phyloP scores from a whole-genome alignment of 2,329 filamentous ascomycete genomes.

The Beauveria caledonica region DNA sequence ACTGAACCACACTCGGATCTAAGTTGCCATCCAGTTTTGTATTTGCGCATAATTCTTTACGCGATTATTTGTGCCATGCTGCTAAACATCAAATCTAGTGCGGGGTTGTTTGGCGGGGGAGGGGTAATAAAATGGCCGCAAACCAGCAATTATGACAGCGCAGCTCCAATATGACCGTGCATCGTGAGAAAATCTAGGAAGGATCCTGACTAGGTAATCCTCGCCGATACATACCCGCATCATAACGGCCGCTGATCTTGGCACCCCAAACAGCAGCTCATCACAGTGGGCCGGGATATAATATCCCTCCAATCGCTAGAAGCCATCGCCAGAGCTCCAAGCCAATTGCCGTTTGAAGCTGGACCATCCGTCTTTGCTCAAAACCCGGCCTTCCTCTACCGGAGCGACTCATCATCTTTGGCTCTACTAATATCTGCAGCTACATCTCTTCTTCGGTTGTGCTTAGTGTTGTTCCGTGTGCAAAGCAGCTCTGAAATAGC shows the following conservation, averaged over 20 bases:
- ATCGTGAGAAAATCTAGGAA: too few species aligned
- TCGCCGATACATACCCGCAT: neutral
- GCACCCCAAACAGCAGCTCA: neutral
- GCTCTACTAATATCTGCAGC: neutral
- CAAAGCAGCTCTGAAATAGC: neutral
- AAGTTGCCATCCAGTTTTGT: neutral
- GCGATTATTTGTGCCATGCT: neutral
- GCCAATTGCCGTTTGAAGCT: neutral
- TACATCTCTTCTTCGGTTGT: neutral
- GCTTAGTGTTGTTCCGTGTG: neutral
- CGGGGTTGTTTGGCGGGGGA: conserved; percentile 6
- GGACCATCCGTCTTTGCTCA: neutral
- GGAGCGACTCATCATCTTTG: neutral
- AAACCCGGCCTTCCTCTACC: neutral
- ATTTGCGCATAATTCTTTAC: neutral
- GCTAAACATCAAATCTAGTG: neutral
- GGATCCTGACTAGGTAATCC: neutral
- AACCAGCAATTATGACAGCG: too few species aligned
- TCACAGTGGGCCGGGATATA: neutral
- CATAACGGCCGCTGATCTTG: neutral
- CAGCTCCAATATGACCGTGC: too few species aligned
- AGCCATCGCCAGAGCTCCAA: neutral
- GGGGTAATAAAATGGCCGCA: neutral
- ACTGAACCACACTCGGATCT: too few species aligned
- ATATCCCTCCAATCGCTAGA: conserved; percentile 8